Conservation (phyloP, 768 basidiomycete species). For the Chiua virens region DNA sequence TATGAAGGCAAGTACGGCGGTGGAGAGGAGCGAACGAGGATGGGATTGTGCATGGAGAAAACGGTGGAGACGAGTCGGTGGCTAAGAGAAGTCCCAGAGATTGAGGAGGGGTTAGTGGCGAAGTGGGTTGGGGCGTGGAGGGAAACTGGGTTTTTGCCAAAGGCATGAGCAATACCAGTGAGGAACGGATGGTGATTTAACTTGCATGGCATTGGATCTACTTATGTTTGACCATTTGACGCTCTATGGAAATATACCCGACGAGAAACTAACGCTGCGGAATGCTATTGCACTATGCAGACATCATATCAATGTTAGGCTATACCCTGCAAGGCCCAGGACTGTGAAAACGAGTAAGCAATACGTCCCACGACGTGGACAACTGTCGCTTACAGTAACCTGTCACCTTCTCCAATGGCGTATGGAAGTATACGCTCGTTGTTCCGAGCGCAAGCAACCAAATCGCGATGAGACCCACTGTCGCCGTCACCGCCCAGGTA, state of each 20-base stretch:
- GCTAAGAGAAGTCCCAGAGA: constrained; percentile 15
- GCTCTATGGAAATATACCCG: too few species aligned
- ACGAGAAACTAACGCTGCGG: too few species aligned
- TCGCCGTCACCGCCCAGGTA: constrained; percentile 45
- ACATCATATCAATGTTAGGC: constrained; percentile 26
- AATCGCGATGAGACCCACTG: constrained; percentile 49
- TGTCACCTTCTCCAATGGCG: constrained; percentile 81
- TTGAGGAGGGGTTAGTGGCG: constrained; percentile 32
- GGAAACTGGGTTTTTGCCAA: constrained; percentile 36
- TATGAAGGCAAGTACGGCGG: constrained; percentile 28
- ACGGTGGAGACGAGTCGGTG: constrained; percentile 15
- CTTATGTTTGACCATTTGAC: too few species aligned
- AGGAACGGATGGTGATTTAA: too few species aligned
- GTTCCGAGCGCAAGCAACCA: constrained; percentile 78
- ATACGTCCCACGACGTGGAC: not conserved
- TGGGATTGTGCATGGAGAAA: constrained; percentile 7
- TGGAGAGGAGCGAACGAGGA: constrained; percentile 4
- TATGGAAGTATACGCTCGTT: constrained; percentile 90
- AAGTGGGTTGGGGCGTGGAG: constrained; percentile 46
- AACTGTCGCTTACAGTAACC: constrained; percentile 68
- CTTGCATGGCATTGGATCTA: too few species aligned
- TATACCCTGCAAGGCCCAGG: constrained; percentile 38
- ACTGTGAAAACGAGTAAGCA: constrained; percentile 26
- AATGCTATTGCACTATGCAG: not conserved
- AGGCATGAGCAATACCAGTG: not conserved